Conservation (phyloP, 2,329 filamentous ascomycete genomes). For the Cladophialophora chaetospira region DNA sequence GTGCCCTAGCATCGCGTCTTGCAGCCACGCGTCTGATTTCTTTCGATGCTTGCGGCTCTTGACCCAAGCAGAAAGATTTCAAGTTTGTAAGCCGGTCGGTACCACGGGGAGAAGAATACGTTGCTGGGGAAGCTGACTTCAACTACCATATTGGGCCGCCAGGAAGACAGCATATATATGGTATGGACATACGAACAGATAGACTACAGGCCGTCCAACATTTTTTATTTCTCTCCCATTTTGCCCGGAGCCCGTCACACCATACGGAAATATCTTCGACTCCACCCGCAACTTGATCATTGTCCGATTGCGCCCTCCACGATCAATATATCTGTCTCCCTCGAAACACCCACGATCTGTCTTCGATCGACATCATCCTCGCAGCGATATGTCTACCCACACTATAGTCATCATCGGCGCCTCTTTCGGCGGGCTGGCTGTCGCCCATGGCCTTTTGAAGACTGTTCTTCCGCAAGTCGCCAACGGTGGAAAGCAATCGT, state of each 20-base stretch:
- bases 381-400: slow-evolving; percentile 15
- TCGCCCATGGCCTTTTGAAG: slow-evolving; percentile 43
- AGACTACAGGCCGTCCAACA: slow-evolving; percentile 1
- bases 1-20: neutral
- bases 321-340: neutral
- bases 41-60: neutral
- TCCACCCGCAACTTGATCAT: slow-evolving; percentile 1
- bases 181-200: too few species aligned
- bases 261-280: slow-evolving; percentile 1
- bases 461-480: slow-evolving; percentile 35
- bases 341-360: neutral
- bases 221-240: neutral
- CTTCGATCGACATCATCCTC: neutral
- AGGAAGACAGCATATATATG: slow-evolving; percentile 2
- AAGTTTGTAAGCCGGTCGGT: neutral
- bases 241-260: neutral
- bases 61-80: neutral
- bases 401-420: slow-evolving; percentile 43
- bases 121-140: neutral
- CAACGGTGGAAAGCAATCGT: slow-evolving; percentile 39
- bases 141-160: neutral
- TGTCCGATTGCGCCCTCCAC: slow-evolving; percentile 8
- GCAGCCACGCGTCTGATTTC: neutral
- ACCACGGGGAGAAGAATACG: neutral
- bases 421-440: slow-evolving; percentile 40